Evolutionary conservation across 2,329 filamentous ascomycete species (phyloP).

Genomic region (Rasamsonia emersonii): DNA sequence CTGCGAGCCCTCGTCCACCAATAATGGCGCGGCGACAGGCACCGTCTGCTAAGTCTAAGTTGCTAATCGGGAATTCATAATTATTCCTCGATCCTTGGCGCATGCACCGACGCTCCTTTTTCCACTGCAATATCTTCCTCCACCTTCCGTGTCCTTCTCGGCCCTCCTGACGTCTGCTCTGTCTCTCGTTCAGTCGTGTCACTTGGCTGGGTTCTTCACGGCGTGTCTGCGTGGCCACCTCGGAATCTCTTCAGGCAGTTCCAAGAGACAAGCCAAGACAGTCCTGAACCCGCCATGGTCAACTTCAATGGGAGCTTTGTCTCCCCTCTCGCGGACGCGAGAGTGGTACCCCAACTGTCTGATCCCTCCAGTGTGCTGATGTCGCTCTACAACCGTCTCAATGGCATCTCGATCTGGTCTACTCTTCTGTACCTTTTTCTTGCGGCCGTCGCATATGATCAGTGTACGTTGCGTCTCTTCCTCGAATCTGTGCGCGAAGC

Average conservation of each 20-base stretch:
- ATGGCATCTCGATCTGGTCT: constrained; percentile 56
- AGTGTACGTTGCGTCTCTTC: constrained; percentile 53
- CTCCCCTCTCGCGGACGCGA: constrained; percentile 59
- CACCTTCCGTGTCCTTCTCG: too few relatives aligned
- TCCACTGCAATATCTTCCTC: too few relatives aligned
- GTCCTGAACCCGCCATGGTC: constrained; percentile 20
- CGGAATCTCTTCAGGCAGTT: background rate
- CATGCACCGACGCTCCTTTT: too few relatives aligned
- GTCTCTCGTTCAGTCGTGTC: too few relatives aligned
- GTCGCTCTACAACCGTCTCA: constrained; percentile 42
- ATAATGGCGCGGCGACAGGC: too few relatives aligned
- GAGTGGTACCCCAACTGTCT: constrained; percentile 47
- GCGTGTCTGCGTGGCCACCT: too few relatives aligned
- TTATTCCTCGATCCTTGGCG: too few relatives aligned
- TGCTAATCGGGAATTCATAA: too few relatives aligned
- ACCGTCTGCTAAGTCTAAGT: too few relatives aligned
- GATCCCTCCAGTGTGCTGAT: constrained; percentile 41
- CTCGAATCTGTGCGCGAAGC: background rate
- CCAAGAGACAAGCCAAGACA: background rate
- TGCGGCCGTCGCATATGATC: constrained; percentile 73
- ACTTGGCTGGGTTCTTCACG: too few relatives aligned
- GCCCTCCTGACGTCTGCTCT: too few relatives aligned
- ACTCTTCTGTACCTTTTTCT: constrained; percentile 62
- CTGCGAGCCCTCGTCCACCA: too few relatives aligned
- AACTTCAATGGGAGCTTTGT: constrained; percentile 59